These are phyloP conservation scores for Phytophthora foliorum DNA, from an alignment of 352 stramenopile species.

Conservation along the genomic window DNA sequence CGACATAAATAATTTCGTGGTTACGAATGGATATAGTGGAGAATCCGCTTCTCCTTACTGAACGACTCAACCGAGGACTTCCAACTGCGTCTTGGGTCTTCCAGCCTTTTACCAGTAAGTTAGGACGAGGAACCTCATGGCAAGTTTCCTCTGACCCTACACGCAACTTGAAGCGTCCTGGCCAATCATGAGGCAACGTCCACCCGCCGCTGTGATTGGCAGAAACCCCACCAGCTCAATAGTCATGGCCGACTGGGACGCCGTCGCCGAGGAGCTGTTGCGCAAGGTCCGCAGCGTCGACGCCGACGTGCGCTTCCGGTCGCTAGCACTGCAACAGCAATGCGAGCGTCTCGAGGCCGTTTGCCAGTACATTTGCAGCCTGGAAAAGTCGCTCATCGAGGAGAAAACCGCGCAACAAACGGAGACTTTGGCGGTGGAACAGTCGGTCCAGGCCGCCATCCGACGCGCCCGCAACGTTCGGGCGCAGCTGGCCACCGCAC, in stretches of 20 bases:
- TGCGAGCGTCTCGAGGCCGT: conserved; percentile 50
- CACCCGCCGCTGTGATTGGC: conserved; percentile 5
- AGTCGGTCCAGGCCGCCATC: conserved; percentile 62
- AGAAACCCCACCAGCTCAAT: conserved; percentile 6
- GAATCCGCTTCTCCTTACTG: neutral
- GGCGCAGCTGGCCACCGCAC: conserved; percentile 12
- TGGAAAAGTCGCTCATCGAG: conserved; percentile 14
- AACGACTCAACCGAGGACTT: no score
- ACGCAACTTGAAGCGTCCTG: conserved; percentile 31
- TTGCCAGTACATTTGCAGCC: conserved; percentile 24
- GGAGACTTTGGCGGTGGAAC: conserved; percentile 37
- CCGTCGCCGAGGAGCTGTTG: conserved; percentile 19
- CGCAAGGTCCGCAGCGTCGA: conserved; percentile 32
- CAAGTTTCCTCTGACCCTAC: neutral
- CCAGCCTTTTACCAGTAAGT: no score
- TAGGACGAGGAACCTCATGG: no score
- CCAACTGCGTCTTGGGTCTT: no score
- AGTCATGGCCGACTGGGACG: conserved; percentile 22
- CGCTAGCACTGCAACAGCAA: conserved; percentile 36
- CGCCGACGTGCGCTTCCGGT: conserved; percentile 53
- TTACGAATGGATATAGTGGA: no score
- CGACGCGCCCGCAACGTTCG: conserved; percentile 50
- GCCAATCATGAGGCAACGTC: conserved; percentile 13
- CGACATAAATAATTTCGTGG: neutral
- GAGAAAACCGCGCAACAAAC: conserved; percentile 20